A percentile compares a stretch with the other conserved stretches of the same genome.
These are phyloP conservation scores for Cryphonectria naterciae DNA, from an alignment of 2,329 filamentous ascomycete species.

Conservation along the genomic window DNA sequence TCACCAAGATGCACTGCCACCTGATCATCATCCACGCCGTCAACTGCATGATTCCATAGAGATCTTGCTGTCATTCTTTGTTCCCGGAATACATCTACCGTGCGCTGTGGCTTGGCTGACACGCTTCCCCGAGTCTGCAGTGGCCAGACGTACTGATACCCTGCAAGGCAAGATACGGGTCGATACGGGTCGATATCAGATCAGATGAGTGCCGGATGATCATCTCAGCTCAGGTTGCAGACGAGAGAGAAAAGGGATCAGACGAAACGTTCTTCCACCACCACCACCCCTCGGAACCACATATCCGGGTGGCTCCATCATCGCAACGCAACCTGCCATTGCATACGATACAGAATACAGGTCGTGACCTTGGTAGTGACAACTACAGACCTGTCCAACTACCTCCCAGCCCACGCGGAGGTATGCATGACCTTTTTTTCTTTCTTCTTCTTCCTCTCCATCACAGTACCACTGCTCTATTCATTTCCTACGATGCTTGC, in stretches of 20 bases:
- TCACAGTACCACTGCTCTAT: neutral
- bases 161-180: constrained; percentile 6
- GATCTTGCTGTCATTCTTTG: neutral
- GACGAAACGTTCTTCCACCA: neutral
- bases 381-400: neutral
- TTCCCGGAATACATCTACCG: neutral
- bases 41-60: neutral
- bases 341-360: neutral
- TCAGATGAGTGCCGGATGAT: neutral
- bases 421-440: neutral
- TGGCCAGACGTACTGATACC: constrained; percentile 6
- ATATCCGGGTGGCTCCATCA: neutral
- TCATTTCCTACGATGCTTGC: neutral
- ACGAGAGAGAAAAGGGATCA: neutral
- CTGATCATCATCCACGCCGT: neutral
- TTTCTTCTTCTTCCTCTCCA: neutral
- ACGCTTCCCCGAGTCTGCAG: neutral
- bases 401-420: neutral
- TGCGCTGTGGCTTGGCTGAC: constrained; percentile 5
- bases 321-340: neutral
- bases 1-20: neutral
- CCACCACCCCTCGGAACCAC: neutral
- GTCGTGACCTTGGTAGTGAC: neutral
- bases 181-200: constrained; percentile 1
- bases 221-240: neutral